These are phyloP conservation scores for Eucalyptus caleyi DNA, from an alignment of 345 rosid genomes.

Conservation along the genomic window DNA sequence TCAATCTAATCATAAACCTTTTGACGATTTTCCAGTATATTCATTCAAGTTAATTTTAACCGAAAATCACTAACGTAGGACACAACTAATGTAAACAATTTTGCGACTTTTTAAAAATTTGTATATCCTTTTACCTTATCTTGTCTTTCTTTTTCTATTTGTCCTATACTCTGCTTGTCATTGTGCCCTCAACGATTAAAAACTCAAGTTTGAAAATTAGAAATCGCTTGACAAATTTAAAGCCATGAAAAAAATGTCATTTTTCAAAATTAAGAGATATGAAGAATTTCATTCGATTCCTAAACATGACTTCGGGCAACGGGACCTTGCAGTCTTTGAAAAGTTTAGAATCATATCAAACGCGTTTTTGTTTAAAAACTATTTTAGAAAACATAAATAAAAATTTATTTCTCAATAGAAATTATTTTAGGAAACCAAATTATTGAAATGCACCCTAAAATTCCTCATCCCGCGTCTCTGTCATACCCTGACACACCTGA, in stretches of 20 bases:
- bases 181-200: neutral
- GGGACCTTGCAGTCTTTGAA: neutral
- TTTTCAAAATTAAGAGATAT: neutral
- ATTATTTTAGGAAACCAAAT: too few species aligned
- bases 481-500: neutral
- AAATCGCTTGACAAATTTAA: neutral
- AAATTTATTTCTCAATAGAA: fast-evolving
- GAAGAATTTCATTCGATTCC: too few species aligned
- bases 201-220: neutral
- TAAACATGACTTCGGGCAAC: neutral
- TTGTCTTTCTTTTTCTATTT: neutral
- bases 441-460: too few species aligned
- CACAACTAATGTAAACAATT: neutral
- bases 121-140: neutral
- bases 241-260: too few species aligned
- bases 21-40: too few species aligned
- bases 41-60: too few species aligned
- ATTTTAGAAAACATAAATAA: too few species aligned
- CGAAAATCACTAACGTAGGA: too few species aligned
- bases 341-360: too few species aligned
- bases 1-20: too few species aligned
- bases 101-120: too few species aligned
- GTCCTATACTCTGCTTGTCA: neutral
- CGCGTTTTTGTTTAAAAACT: fast-evolving
- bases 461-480: neutral